phyloP scores from a whole-genome alignment of 371 early-diverging fungal species.

The Mortierella sp. region DNA sequence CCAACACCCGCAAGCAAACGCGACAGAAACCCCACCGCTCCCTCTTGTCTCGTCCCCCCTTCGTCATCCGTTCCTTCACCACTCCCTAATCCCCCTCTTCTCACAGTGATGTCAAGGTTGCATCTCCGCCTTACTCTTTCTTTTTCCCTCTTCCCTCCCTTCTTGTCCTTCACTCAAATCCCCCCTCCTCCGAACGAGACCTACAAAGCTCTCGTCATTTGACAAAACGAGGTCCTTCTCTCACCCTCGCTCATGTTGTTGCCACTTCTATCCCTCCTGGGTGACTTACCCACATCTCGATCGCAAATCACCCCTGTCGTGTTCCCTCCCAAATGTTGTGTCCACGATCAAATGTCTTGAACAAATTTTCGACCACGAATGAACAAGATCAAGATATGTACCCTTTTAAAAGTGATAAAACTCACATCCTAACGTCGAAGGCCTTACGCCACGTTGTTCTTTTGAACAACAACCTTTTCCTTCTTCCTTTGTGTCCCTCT shows the following conservation, averaged over 20 bases:
- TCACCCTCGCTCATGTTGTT: too few relatives aligned
- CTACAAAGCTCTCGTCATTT: background rate
- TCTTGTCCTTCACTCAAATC: background rate
- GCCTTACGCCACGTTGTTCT: slow-evolving; percentile 1
- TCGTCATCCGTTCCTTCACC: background rate
- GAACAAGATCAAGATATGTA: background rate
- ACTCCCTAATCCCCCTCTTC: background rate
- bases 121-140: background rate
- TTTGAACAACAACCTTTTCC: background rate
- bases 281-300: too few relatives aligned
- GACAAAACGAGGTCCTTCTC: background rate
- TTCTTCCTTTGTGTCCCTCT: background rate
- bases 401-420: background rate
- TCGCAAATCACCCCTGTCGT: background rate
- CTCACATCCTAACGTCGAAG: background rate
- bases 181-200: background rate
- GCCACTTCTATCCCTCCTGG: background rate
- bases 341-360: too few relatives aligned
- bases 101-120: background rate
- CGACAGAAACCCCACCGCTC: too few relatives aligned
- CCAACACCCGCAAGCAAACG: too few relatives aligned
- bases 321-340: background rate
- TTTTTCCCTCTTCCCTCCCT: background rate
- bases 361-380: too few relatives aligned
- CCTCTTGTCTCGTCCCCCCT: background rate